phyloP scores from a whole-genome alignment of 1,284 basidiomycete genomes.

The Termitomyces sp. region DNA sequence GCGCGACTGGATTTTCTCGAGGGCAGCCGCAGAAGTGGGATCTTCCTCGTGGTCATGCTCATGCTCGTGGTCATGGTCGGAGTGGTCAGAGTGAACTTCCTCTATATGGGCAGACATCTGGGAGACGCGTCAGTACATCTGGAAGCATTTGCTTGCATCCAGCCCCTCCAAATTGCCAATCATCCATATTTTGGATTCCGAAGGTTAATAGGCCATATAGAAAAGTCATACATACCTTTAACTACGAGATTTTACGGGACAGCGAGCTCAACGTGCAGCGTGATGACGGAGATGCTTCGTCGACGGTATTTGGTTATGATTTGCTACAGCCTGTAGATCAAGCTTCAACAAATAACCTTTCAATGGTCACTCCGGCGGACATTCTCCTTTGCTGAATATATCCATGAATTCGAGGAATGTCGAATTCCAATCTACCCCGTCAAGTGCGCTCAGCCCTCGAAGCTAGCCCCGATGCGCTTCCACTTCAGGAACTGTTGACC shows the following conservation, averaged over 20 bases:
- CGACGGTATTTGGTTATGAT: constrained; percentile 23
- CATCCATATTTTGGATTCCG: background rate
- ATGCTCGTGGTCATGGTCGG: constrained; percentile 59
- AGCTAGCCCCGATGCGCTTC: constrained; percentile 28
- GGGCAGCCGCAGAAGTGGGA: constrained; percentile 76
- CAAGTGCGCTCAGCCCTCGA: constrained; percentile 55
- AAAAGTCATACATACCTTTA: constrained; percentile 19
- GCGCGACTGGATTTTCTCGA: constrained; percentile 91
- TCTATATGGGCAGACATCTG: constrained; percentile 81
- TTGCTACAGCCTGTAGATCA: constrained; percentile 17
- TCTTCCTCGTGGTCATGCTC: constrained; percentile 65
- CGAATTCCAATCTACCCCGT: constrained; percentile 34
- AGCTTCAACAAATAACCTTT: constrained; percentile 14
- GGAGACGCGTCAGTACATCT: constrained; percentile 33
- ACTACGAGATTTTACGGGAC: constrained; percentile 16
- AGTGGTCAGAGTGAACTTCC: constrained; percentile 76
- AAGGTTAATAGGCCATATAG: constrained; percentile 4
- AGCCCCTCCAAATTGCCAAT: constrained; percentile 10
- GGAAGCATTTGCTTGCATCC: constrained; percentile 19
- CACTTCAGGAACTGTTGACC: constrained; percentile 41
- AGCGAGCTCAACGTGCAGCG: constrained; percentile 31
- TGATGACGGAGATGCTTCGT: constrained; percentile 19
- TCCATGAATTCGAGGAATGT: constrained; percentile 10
- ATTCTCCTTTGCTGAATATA: background rate
- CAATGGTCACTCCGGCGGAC: background rate